phyloP scores from a whole-genome alignment of 331 rosid genomes.

The Pyracantha coccinea region DNA sequence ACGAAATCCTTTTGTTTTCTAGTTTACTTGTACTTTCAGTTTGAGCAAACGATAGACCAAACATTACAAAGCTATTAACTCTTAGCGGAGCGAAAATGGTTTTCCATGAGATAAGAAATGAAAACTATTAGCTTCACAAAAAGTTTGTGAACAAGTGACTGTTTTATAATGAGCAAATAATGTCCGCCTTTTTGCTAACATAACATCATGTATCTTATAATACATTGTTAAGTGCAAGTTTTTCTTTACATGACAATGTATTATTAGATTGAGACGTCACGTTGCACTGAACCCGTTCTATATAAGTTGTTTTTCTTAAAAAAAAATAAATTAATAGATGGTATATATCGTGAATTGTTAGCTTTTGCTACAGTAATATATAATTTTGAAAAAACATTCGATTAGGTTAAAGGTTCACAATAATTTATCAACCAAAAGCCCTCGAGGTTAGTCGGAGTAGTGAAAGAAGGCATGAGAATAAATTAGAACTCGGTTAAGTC shows the following conservation, averaged over 20 bases:
- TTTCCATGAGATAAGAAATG: not conserved
- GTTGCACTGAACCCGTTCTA: too few species aligned
- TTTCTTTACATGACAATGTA: too few species aligned
- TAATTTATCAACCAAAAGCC: not conserved
- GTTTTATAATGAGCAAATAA: not conserved
- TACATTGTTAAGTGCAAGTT: too few species aligned
- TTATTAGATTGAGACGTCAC: too few species aligned
- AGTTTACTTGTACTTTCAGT: too few species aligned
- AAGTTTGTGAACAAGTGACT: not conserved
- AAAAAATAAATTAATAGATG: too few species aligned
- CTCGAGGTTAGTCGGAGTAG: not conserved
- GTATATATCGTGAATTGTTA: not conserved
- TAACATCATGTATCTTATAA: not conserved
- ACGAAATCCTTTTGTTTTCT: too few species aligned
- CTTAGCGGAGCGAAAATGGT: not conserved
- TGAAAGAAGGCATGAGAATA: not conserved
- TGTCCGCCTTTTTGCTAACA: not conserved
- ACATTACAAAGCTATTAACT: too few species aligned
- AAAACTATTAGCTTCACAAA: not conserved
- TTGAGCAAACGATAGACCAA: too few species aligned
- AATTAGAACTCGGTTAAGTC: not conserved
- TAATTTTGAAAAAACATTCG: not conserved
- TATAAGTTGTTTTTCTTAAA: too few species aligned
- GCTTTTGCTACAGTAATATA: not conserved
- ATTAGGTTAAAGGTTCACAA: not conserved